Base-by-base conservation (phyloP, 495 filamentous ascomycete species). In the Pseudevernia furfuracea region DNA sequence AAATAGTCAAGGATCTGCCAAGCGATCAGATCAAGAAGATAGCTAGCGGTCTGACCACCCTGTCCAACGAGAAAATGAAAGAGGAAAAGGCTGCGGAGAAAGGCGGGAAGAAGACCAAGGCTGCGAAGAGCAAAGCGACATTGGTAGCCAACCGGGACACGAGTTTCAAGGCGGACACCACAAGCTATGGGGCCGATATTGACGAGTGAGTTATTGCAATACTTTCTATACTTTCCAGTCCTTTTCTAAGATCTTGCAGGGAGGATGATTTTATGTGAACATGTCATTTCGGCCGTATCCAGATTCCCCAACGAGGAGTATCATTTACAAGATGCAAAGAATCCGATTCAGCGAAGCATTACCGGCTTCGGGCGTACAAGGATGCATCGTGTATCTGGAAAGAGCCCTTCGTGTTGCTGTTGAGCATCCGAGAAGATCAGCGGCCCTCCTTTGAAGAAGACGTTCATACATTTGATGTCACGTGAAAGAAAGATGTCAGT, bases 11-110 rank as follows among this genome's bases (percentile, higher is more conserved):
- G 78, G 95, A 97, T 56, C 76, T 97, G 63, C 83, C 88, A 12
- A 93, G 89, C 71, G 85, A 90, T 61, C 91, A 97, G 76, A 91
- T 97, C 72, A 96, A 96, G 85, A 96, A 97, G 81, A 83, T 96
- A 63, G 84, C 91, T 5, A 93, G 87, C 77, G 83, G 84, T 37
- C 75, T 97, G 71, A 93, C 91, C 28, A 87, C 89, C 15, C 79
- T 96, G 58, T 82, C 89, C 70, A 99, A 99, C 71, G 95, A 99
- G 84, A 97, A 94, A 83, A 90, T 96, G 90, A 95, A 90, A 80
- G 94, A 97, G 77, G 95, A 99, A 84, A 96, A 96, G 80, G 83
- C 86, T 17, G 85, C 90, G 5, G 92, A 96, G 68, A 97, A 96
- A 81, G 89, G 89, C 32, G 90, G 86, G 66, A 97, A 97, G 88